Base-by-base conservation (phyloP, 1,284 basidiomycete genomes). In the Cutaneotrichosporon sp. region DNA sequence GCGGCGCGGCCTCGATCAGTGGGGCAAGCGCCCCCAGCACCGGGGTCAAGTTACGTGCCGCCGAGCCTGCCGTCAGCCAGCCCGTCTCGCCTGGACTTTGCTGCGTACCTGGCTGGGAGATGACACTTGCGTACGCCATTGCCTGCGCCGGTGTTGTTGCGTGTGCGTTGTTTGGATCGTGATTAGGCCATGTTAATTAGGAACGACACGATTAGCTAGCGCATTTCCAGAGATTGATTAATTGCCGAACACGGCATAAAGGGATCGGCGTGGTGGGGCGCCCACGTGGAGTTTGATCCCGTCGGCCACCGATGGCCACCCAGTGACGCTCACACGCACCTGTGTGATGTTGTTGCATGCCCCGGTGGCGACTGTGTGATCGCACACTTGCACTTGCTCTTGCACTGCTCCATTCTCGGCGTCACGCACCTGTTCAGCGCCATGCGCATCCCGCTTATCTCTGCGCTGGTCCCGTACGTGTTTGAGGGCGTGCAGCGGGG, bases 121-220 rank as follows among this genome's bases (percentile, higher is more conserved):
- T 64, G 46, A 69, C 60, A 15, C 61, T 64, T 5, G 65, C 61
- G 54, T 69, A 69, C 5, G 62, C 21, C 60, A 61, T 65, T 14
- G 23, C 26, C 7, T 10, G 26, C n/a, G n/a, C n/a, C n/a, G n/a
- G n/a, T n/a, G n/a, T n/a, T n/a, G n/a, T n/a, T n/a, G n/a, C n/a
- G n/a, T n/a, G n/a, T n/a, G n/a, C n/a, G n/a, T n/a, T n/a, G n/a
- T n/a, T n/a, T n/a, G n/a, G n/a, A n/a, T 38, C 37, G 42, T 18
- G 26, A 17, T 44, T 22, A 30, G 23, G 12, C n/a, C n/a, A n/a
- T n/a, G 18, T 18, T n/a, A 17, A 8, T 39, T n/a, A 18, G 12
- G 38, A 21, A 41, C 13, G 14, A 2, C 4, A 5, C 21, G 40
- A 30, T 30, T 30, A 30, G 26, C 26, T 10, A 5, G 7, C 7